A percentile compares a stretch with the other conserved stretches of the same genome.
Evolutionary conservation across 805 yeast genomes (phyloP).

Genomic region (Pichia exigua): DNA sequence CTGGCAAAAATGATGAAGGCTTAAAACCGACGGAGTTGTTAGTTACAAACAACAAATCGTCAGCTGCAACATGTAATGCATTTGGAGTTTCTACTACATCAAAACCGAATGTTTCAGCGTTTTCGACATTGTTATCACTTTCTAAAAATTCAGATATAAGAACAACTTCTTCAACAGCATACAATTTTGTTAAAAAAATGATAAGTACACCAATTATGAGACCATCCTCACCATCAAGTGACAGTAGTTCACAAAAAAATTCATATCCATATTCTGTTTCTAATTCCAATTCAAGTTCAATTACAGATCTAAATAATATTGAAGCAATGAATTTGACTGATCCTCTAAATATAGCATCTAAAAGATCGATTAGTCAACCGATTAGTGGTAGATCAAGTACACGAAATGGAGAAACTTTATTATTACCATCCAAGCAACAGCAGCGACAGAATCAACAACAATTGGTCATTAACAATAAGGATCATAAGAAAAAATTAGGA

Average conservation of each 20-base stretch:
- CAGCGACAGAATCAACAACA: background rate
- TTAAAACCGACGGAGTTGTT: slow-evolving; percentile 19
- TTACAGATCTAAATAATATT: background rate
- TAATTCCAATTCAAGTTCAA: background rate
- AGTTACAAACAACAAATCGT: slow-evolving; percentile 17
- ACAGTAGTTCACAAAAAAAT: background rate
- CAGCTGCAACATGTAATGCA: slow-evolving; percentile 29
- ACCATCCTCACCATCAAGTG: slow-evolving; percentile 14
- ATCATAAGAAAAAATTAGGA: background rate
- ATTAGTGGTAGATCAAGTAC: background rate
- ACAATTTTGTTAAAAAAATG: slow-evolving; percentile 27
- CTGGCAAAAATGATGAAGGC: slow-evolving; percentile 2
- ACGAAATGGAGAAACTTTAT: background rate
- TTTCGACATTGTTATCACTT: slow-evolving; percentile 31
- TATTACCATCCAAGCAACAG: background rate
- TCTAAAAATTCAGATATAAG: slow-evolving; percentile 21
- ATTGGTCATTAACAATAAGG: background rate
- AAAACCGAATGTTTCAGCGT: slow-evolving; percentile 31
- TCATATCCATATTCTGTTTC: background rate
- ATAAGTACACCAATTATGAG: slow-evolving; percentile 24
- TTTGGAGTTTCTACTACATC: slow-evolving; percentile 30
- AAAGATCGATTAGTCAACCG: background rate
- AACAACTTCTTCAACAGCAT: slow-evolving; percentile 18
- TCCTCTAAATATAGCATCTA: background rate
- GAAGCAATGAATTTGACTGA: background rate